Percentiles rank a stretch among this genome's conserved stretches.
Conservation (phyloP, 140 eudicot genomes). For the Ambrosia hybrid region DNA sequence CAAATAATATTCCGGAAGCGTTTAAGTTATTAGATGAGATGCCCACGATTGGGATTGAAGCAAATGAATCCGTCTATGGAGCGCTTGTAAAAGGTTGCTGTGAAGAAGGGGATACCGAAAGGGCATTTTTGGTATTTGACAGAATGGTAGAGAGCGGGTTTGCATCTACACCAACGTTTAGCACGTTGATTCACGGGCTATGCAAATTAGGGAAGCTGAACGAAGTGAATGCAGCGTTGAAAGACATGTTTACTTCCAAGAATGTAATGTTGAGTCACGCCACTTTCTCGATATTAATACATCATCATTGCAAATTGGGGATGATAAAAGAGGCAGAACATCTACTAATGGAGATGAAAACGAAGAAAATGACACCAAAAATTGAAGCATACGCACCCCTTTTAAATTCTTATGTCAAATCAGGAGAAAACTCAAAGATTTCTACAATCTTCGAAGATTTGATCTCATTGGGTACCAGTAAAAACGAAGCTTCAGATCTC, state of each 20-base stretch:
- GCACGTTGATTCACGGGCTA: slow-evolving; percentile 53
- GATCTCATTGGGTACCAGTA: slow-evolving; percentile 44
- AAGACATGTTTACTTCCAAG: slow-evolving; percentile 22
- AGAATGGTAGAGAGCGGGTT: slow-evolving; percentile 48
- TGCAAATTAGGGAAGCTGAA: slow-evolving; percentile 50
- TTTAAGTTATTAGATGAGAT: slow-evolving; percentile 58
- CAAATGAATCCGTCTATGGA: slow-evolving; percentile 55
- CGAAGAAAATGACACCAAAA: slow-evolving; percentile 30
- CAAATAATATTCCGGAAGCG: slow-evolving; percentile 48
- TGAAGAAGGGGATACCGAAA: slow-evolving; percentile 49
- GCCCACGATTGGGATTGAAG: slow-evolving; percentile 45
- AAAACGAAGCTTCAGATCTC: slow-evolving; percentile 40
- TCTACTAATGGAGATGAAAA: no score
- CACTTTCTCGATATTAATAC: no score
- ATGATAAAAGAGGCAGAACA: no score
- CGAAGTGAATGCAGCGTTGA: slow-evolving; percentile 36
- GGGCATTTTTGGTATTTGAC: slow-evolving; percentile 48
- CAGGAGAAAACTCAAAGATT: slow-evolving; percentile 42
- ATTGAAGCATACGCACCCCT: slow-evolving; percentile 60
- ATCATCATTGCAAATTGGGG: no score
- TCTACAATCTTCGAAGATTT: slow-evolving; percentile 47
- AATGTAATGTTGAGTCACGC: slow-evolving; percentile 5
- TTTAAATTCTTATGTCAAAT: slow-evolving; percentile 49
- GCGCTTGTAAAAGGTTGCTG: slow-evolving; percentile 63
- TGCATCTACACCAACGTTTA: slow-evolving; percentile 48